Conservation (phyloP, 805 yeast species). For the Yarrowia bubula region DNA sequence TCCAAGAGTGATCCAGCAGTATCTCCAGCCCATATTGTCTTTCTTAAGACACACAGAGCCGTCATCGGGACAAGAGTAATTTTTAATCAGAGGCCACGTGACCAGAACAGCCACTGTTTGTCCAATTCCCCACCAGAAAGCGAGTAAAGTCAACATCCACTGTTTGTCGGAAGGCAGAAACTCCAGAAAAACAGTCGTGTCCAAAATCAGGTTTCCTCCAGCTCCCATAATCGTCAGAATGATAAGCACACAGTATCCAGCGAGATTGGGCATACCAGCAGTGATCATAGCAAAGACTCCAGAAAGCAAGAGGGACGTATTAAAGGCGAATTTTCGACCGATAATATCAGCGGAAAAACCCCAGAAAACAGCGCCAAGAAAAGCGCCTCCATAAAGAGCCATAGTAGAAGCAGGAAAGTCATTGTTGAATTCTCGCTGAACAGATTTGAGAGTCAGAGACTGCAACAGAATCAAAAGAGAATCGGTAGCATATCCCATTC, state of each 20-base stretch:
- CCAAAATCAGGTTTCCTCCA: constrained; percentile 59
- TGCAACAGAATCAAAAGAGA: constrained; percentile 52
- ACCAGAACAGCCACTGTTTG: constrained; percentile 53
- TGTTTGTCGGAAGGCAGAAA: constrained; percentile 52
- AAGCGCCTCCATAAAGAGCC: constrained; percentile 52
- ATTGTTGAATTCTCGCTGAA: constrained; percentile 49
- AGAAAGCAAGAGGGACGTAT: constrained; percentile 48
- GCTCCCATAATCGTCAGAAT: constrained; percentile 50
- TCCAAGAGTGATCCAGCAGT: constrained; percentile 54
- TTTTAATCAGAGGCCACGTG: constrained; percentile 57
- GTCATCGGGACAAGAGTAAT: constrained; percentile 47
- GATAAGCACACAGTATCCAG: constrained; percentile 45
- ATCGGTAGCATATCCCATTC: constrained; percentile 57
- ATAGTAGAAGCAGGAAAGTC: constrained; percentile 48
- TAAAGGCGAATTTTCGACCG: constrained; percentile 55
- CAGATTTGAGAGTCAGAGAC: constrained; percentile 47
- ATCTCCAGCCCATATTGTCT: constrained; percentile 62
- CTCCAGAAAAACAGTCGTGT: constrained; percentile 54
- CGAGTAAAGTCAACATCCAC: constrained; percentile 53
- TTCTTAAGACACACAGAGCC: constrained; percentile 45
- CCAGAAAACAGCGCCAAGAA: constrained; percentile 55
- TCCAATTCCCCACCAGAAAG: constrained; percentile 64
- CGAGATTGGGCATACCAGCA: constrained; percentile 52
- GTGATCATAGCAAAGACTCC: constrained; percentile 51
- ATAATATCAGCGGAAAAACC: constrained; percentile 56